phyloP scores from a whole-genome alignment of 306 rosid species.

The Medicago lupulina region DNA sequence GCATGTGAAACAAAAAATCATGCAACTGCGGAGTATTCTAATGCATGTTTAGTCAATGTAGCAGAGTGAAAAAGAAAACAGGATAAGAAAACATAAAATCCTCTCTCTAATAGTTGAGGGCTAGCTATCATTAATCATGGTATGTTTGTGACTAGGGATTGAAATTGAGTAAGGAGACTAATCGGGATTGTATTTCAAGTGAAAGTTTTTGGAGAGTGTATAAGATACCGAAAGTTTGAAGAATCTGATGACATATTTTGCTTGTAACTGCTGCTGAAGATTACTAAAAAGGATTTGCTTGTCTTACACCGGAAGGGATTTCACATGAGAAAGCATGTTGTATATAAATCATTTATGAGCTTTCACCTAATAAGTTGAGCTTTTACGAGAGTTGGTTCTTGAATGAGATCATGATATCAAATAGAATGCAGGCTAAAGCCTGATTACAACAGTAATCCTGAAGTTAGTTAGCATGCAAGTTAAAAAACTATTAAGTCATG shows the following conservation, averaged over 20 bases:
- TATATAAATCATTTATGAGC: not conserved
- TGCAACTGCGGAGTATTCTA: not conserved
- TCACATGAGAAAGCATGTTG: not conserved
- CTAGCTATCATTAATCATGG: not conserved
- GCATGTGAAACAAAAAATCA: not conserved
- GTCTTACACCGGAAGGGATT: not conserved
- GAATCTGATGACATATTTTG: conserved; percentile 17
- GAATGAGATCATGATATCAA: not conserved
- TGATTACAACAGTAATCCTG: conserved; percentile 7
- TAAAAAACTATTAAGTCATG: not conserved
- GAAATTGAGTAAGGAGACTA: conserved; percentile 26
- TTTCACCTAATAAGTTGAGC: not conserved
- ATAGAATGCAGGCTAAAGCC: conserved; percentile 19
- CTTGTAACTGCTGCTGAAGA: not conserved
- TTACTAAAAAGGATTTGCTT: not conserved
- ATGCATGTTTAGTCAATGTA: not conserved
- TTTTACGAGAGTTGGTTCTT: conserved; percentile 2
- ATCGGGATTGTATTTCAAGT: conserved; percentile 27
- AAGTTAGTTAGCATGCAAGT: conserved; percentile 25
- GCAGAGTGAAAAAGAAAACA: not conserved
- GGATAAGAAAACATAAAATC: not conserved
- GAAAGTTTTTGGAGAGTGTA: conserved; percentile 33
- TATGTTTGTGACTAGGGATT: conserved; percentile 18
- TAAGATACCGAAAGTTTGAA: not conserved
- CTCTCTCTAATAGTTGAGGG: not conserved